Evolutionary conservation across 1,284 basidiomycete species (phyloP).

Genomic region (Cutaneotrichosporon cutaneum): DNA sequence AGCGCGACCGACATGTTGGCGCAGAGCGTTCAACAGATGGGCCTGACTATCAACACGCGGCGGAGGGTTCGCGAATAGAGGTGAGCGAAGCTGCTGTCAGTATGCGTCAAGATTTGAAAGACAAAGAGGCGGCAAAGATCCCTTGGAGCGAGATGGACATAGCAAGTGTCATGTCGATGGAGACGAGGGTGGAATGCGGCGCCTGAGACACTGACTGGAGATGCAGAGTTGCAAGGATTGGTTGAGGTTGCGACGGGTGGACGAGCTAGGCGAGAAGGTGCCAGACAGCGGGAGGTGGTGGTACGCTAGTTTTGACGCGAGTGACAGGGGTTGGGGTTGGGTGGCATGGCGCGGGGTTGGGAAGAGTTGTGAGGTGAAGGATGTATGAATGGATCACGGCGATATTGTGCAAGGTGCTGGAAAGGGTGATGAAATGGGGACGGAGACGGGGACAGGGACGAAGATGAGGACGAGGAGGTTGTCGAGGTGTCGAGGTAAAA

Average conservation of each 20-base stretch:
- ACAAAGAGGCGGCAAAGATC: neutral
- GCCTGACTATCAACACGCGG: neutral
- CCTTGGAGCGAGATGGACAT: neutral
- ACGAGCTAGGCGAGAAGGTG: neutral
- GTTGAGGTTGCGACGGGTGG: neutral
- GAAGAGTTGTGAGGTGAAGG: too few species aligned
- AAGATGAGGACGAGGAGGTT: too few species aligned
- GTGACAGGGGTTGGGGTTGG: neutral
- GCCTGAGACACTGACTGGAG: neutral
- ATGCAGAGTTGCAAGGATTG: neutral
- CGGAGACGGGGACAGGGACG: too few species aligned
- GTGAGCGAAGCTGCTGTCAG: neutral
- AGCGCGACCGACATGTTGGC: slow-evolving; percentile 7
- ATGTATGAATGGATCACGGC: too few species aligned
- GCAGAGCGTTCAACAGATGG: neutral
- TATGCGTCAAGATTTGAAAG: neutral
- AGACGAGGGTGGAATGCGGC: neutral
- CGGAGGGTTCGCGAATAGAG: neutral
- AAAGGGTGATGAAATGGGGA: too few species aligned
- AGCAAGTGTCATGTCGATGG: neutral
- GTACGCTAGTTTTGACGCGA: neutral
- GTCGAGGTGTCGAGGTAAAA: too few species aligned
- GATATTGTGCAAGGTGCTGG: too few species aligned
- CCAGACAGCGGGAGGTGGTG: neutral
- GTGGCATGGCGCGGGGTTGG: neutral